Percentiles rank a stretch among this genome's conserved stretches.
These are phyloP conservation scores for Circinella umbellata DNA, from an alignment of 371 early-diverging fungal genomes.

Conservation along the genomic window DNA sequence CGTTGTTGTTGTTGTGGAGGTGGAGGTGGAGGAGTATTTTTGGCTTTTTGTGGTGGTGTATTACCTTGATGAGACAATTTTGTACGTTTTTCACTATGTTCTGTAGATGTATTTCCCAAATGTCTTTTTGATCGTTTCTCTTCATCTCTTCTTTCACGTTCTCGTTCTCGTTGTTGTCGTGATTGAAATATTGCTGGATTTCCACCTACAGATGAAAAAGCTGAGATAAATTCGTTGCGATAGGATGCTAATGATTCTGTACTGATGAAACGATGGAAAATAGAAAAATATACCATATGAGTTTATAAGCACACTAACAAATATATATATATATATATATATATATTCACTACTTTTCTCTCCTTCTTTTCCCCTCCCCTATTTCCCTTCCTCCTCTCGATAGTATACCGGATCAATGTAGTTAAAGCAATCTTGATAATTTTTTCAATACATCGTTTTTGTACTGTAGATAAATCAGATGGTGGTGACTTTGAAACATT, in stretches of 20 bases:
- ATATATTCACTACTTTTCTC: too few relatives aligned
- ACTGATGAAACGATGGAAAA: conserved; percentile 15
- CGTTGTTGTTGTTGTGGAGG: conserved; percentile 1
- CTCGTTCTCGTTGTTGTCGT: conserved; percentile 25
- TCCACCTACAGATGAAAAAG: conserved; percentile 46
- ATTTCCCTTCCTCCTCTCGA: too few relatives aligned
- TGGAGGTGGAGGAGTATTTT: conserved; percentile 5
- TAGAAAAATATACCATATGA: too few relatives aligned
- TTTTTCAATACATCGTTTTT: conserved; percentile 48
- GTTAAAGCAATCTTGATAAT: conserved; percentile 43
- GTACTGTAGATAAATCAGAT: conserved; percentile 34
- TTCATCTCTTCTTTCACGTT: conserved; percentile 29
- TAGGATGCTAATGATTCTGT: conserved; percentile 32
- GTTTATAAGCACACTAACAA: too few relatives aligned
- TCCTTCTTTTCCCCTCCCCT: too few relatives aligned
- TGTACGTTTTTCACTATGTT: conserved; percentile 25
- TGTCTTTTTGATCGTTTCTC: conserved; percentile 14
- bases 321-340: too few relatives aligned
- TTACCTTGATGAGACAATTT: conserved; percentile 9
- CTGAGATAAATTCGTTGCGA: conserved; percentile 37
- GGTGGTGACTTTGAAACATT: conserved; percentile 34
- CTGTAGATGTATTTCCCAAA: not conserved
- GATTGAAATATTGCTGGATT: conserved; percentile 46
- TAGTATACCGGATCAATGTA: conserved; percentile 46
- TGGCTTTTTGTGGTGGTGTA: not conserved